phyloP scores from a whole-genome alignment of 2,329 filamentous ascomycete species.

The Fusarium avenaceum region DNA sequence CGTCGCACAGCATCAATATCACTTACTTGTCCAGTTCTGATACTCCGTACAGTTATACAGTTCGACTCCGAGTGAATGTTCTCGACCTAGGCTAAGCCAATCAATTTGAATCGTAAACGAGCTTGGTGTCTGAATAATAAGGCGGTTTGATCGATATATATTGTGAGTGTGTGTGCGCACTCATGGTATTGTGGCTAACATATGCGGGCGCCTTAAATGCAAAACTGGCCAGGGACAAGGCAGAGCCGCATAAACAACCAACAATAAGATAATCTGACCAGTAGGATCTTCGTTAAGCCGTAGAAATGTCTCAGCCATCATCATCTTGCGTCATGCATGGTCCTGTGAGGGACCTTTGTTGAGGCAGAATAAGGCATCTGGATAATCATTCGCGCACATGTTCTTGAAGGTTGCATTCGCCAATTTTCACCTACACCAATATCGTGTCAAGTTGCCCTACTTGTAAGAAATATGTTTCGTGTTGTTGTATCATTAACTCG shows the following conservation, averaged over 20 bases:
- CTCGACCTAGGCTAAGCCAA: not conserved
- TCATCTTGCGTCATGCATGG: not conserved
- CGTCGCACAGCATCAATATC: not conserved
- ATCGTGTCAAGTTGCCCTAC: conserved; percentile 3
- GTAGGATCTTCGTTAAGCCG: no score
- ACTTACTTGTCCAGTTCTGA: no score
- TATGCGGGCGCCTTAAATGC: not conserved
- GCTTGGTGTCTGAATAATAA: not conserved
- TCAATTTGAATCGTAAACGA: not conserved
- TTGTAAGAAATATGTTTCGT: not conserved
- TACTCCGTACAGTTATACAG: not conserved
- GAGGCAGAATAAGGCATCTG: not conserved
- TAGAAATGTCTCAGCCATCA: not conserved
- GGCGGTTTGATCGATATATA: not conserved
- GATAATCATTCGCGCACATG: not conserved
- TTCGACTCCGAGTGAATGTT: not conserved
- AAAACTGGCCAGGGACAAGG: no score
- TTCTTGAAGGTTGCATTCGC: not conserved
- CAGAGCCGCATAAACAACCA: no score
- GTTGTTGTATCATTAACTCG: not conserved
- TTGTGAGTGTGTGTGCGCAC: no score
- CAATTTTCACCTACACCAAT: not conserved
- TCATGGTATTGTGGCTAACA: no score
- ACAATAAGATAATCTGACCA: no score
- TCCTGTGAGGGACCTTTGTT: not conserved